Percentiles rank a stretch among this genome's conserved stretches.
Conservation (phyloP, 1,139 yeast genomes). For the Pichia kudriavzevii region DNA sequence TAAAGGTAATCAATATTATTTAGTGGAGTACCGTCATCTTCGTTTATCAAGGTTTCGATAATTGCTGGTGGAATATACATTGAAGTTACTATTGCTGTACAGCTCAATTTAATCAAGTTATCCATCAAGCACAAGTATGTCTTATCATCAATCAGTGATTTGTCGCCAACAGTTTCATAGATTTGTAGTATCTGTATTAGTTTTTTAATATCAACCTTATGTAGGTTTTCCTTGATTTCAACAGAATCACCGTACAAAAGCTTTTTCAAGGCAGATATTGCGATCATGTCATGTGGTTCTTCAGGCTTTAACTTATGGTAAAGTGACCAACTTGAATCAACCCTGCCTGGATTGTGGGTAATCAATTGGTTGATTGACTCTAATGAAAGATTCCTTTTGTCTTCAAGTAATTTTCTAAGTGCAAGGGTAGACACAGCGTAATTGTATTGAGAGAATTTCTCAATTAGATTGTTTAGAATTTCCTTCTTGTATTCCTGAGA, state of each 20-base stretch:
- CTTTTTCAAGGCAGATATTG: slow-evolving; percentile 20
- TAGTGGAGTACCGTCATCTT: slow-evolving; percentile 8
- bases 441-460: slow-evolving; percentile 21
- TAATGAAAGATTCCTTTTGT: slow-evolving; percentile 7
- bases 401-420: slow-evolving; percentile 11
- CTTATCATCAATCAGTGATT: slow-evolving; percentile 10
- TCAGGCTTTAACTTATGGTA: slow-evolving; percentile 15
- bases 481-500: slow-evolving; percentile 10
- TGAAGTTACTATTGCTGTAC: slow-evolving; percentile 14
- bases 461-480: slow-evolving; percentile 17
- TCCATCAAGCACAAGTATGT: slow-evolving; percentile 12
- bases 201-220: slow-evolving; percentile 13
- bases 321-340: slow-evolving; percentile 26
- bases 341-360: slow-evolving; percentile 29
- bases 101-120: slow-evolving; percentile 16
- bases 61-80: slow-evolving; percentile 13
- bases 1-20: slow-evolving; percentile 18
- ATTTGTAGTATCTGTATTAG: slow-evolving; percentile 16
- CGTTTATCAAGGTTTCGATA: slow-evolving; percentile 8
- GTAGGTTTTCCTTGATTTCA: slow-evolving; percentile 20
- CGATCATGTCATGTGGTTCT: slow-evolving; percentile 13
- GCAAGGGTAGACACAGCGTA: slow-evolving; percentile 22
- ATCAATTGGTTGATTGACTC: slow-evolving; percentile 19
- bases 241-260: slow-evolving; percentile 23
- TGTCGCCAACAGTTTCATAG: slow-evolving; percentile 13